Conservation (phyloP, 192 early-diverging fungal species). For the Backusella tarrabulga region DNA sequence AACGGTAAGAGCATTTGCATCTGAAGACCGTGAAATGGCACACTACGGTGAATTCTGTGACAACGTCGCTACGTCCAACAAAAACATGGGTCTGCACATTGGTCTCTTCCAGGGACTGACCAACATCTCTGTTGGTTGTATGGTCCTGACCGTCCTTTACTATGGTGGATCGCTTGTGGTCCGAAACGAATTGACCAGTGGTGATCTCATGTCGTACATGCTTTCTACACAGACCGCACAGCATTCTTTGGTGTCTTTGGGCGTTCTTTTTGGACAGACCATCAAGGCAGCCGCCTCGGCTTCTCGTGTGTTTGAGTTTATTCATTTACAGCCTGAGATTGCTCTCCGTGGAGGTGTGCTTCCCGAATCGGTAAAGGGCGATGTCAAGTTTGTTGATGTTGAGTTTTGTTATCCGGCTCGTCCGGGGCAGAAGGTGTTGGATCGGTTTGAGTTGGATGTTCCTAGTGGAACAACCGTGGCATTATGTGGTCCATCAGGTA, state of each 20-base stretch:
- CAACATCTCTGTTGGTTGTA: slow-evolving; percentile 53
- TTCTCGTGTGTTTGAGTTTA: slow-evolving; percentile 54
- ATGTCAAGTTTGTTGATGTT: slow-evolving; percentile 74
- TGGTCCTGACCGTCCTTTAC: slow-evolving; percentile 56
- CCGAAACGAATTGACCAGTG: slow-evolving; percentile 50
- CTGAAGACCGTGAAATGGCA: slow-evolving; percentile 52
- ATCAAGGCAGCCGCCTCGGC: slow-evolving; percentile 54
- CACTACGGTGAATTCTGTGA: slow-evolving; percentile 44
- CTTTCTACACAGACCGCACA: slow-evolving; percentile 62
- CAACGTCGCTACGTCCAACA: slow-evolving; percentile 39
- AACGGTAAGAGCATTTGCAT: slow-evolving; percentile 60
- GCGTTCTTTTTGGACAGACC: slow-evolving; percentile 57
- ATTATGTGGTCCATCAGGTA: slow-evolving; percentile 85
- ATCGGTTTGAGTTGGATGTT: slow-evolving; percentile 67
- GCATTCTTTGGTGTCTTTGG: slow-evolving; percentile 55
- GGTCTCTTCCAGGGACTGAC: slow-evolving; percentile 63
- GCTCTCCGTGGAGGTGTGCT: slow-evolving; percentile 40
- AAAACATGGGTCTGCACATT: slow-evolving; percentile 57
- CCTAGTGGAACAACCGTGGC: slow-evolving; percentile 81
- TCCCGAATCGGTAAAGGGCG: slow-evolving; percentile 40
- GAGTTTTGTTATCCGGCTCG: slow-evolving; percentile 83
- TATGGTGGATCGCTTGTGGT: slow-evolving; percentile 57
- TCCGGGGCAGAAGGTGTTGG: slow-evolving; percentile 75
- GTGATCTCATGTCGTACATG: slow-evolving; percentile 61
- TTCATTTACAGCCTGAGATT: slow-evolving; percentile 40